Evolutionary conservation across 2,329 filamentous ascomycete species (phyloP).

Genomic region (Cercospora zeae-maydis): DNA sequence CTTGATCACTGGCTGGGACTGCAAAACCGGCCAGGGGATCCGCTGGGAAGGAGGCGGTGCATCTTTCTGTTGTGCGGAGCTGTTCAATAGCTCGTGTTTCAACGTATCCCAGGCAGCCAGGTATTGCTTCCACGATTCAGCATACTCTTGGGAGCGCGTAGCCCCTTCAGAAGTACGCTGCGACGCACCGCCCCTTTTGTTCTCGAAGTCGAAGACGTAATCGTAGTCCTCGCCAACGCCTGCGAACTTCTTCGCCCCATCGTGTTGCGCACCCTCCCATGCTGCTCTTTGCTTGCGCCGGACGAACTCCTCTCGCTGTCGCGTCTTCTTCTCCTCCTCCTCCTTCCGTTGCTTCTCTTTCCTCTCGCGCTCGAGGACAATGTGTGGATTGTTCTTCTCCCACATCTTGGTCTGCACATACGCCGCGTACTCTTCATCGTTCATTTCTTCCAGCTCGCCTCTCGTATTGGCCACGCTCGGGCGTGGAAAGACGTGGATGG

Average conservation of each 20-base stretch:
- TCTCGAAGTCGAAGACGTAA: conserved; percentile 25
- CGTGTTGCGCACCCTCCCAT: conserved; percentile 32
- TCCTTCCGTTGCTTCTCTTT: conserved; percentile 52
- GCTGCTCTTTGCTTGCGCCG: conserved; percentile 38
- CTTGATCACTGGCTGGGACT: conserved; percentile 55
- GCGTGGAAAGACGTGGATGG: conserved; percentile 81
- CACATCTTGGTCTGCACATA: conserved; percentile 90
- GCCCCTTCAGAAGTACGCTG: conserved; percentile 6
- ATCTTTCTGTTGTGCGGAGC: neutral
- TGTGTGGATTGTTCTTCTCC: conserved; percentile 84
- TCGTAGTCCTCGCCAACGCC: conserved; percentile 48
- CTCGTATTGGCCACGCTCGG: conserved; percentile 51
- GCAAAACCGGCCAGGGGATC: conserved; percentile 71
- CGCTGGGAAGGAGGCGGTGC: conserved; percentile 30
- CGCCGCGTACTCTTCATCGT: conserved; percentile 83
- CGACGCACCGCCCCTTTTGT: conserved; percentile 11
- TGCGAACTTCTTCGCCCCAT: conserved; percentile 41
- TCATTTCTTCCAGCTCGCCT: conserved; percentile 74
- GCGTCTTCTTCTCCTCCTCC: conserved; percentile 43
- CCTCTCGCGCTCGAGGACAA: conserved; percentile 70
- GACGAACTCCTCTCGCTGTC: conserved; percentile 41
- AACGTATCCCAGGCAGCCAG: conserved; percentile 32
- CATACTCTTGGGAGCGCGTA: conserved; percentile 24
- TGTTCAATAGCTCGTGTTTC: conserved; percentile 26
- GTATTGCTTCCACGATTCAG: conserved; percentile 31